Evolutionary conservation across 2,329 filamentous ascomycete genomes (phyloP), one percentile per base, ranked within the genome.

Genomic region (Aspergillus pseudotamarii): DNA sequence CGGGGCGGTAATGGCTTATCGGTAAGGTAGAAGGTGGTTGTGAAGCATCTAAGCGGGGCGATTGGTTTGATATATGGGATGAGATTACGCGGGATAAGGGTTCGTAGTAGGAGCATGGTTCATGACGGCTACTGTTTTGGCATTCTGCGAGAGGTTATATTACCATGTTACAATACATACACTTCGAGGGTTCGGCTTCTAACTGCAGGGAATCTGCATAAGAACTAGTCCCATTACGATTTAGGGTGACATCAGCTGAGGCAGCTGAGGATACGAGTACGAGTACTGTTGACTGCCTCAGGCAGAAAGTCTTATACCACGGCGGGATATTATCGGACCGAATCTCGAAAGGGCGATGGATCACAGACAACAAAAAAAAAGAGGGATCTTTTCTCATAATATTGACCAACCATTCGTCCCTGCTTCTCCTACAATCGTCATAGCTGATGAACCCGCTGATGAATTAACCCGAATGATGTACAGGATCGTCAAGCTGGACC

Each of bases 1-100:
- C 93, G 88, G 6, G 93, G 89, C 1, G 94, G 94, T 73, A 96
- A 83, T 59, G 86, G 85, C 74, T 90, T 91, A 21, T 77, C 76
- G 46, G 66, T 56, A 23, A 68, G 60, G 8, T 67, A 59, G 19
- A 71, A 66, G 34, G 59, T 62, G 36, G 68, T 65, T 23, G 72
- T 73, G 61, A 78, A 74, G 46, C 64, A 28, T 34, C 64, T 60
- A 38, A 48, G 36, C 30, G 59, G 45, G 50, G 45, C 10, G 23
- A 32, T 21, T 48, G 50, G 54, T 16, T 16, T 6, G 45, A 26
- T 2, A 36, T n/a, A 45, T 46, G 43, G 36, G 45, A 36, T 59
- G 51, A 54, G 46, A 51, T 56, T 26, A 51, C 38, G n/a, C 28
- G 26, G 23, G 34, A 46, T 38, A 45, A 56, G 38, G 23, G 53